Base-by-base conservation (phyloP, 2,329 filamentous ascomycete genomes). In the Phyllosticta citrichinensis region DNA sequence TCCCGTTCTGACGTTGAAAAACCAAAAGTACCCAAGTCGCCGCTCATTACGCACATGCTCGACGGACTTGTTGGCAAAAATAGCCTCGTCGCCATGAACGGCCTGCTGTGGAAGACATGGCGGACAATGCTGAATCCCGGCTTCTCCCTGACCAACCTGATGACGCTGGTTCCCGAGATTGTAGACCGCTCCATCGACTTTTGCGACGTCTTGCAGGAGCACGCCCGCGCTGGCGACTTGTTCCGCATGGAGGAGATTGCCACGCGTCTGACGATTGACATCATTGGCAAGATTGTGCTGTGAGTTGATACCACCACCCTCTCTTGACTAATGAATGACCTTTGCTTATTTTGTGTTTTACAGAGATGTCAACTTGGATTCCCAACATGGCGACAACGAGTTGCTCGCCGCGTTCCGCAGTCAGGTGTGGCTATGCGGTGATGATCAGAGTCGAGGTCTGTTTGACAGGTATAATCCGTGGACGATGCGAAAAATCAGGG, bases 21-120 rank as follows among this genome's bases (percentile, higher is more conserved):
- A 17, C 14, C 40, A 17, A 47, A n/a, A 47, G 40, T 47, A n/a
- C 40, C 40, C 14, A 47, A 47, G 4, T 47, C 40, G 14, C 52
- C 52, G 17, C 52, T 54, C 17, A 24, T 54, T 14, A 30, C 14
- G 14, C 22, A 54, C 52, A 25, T 54, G 22, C 40, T 47, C 40
- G 40, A 47, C 40, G n/a, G 40, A 8, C 40, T 47, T 5, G 40
- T 47, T 14, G 40, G 40, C 17, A 17, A n/a, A 47, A 19, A 47
- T 14, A 71, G 70, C 27, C 59, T 61, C 14, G 55, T 61, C 14
- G 51, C 56, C 47, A 57, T 66, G 60, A 63, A 68, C 20, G 68
- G 67, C 20, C 24, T 66, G 2, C 58, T 58, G 11, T 68, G 68
- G 67, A 69, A 70, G 58, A 52, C 24, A 2, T 65, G 66, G 64